Evolutionary conservation across 148 eudicot species (phyloP), one percentile per base, ranked within the genome.

Genomic region (Silene latifolia): DNA sequence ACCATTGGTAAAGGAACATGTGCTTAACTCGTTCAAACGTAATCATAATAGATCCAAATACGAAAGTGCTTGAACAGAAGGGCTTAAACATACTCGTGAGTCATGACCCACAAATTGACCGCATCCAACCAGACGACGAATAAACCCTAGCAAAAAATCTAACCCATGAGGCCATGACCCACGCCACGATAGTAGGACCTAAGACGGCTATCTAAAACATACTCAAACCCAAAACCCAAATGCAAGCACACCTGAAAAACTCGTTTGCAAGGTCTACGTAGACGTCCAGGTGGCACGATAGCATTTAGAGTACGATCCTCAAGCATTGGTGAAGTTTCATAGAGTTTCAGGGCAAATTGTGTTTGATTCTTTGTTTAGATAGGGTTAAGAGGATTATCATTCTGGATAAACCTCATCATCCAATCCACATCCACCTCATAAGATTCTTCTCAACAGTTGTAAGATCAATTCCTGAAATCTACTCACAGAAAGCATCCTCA

Each of bases 371-470:
- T 51, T 51, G 14, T 51, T 4, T 51, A 14, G 54, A 51, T 51
- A 51, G 56, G 56, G 1, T 51, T 0, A 32, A 68, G 53, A 23
- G 24, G 9, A 18, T 35, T 24, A 53, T 15, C 72, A 71, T 47
- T 76, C 67, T 57, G 68, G 76, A 80, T 72, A 72, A 60, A 48
- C 27, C 42, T 79, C 64, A 51, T 48, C 27, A 62, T 63, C 76
- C 70, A n/a, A 64, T 74, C 82, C 76, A 76, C 67, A 67, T 66
- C 82, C 76, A 76, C 62, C 72, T 66, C 73, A 67, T 32, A 39
- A 76, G 54, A 76, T 76, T 80, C 76, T 27, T 66, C 60, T 14
- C 24, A 76, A 54, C 69, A 66, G 39, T 20, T 76, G 69, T 65
- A 58, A 25, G 5, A 71, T 19, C 17, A 68, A 11, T 17, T 5